phyloP scores from a whole-genome alignment of 2,329 filamentous ascomycete genomes.

The Penicillium sp. region DNA sequence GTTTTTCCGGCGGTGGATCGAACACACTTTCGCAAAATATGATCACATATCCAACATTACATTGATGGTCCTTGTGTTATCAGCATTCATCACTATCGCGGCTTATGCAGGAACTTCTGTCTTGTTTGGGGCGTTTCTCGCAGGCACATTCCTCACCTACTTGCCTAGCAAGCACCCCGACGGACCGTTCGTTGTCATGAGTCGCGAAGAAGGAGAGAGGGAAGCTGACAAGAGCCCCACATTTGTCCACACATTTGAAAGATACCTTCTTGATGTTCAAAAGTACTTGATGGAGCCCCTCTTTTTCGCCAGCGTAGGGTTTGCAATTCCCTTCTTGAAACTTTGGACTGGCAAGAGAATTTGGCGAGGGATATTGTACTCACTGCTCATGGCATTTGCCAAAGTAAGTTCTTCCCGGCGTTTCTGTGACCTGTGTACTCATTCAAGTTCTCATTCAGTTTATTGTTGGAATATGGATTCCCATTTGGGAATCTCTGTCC shows the following conservation, averaged over 20 bases:
- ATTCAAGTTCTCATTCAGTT: conserved; percentile 22
- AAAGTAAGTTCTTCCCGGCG: conserved; percentile 24
- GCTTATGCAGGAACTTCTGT: conserved; percentile 44
- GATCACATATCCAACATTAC: conserved; percentile 40
- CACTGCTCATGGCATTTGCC: conserved; percentile 34
- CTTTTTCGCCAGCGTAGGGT: conserved; percentile 38
- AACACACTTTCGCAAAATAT: conserved; percentile 37
- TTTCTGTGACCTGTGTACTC: no score
- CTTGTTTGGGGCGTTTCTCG: conserved; percentile 44
- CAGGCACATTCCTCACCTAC: conserved; percentile 42
- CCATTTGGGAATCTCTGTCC: conserved; percentile 21
- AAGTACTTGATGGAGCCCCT: conserved; percentile 38
- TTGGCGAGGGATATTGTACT: conserved; percentile 36
- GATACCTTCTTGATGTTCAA: conserved; percentile 41
- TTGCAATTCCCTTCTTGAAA: conserved; percentile 37
- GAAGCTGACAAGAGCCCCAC: conserved; percentile 40
- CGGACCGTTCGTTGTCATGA: conserved; percentile 41
- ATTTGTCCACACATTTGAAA: conserved; percentile 46
- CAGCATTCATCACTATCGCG: conserved; percentile 38
- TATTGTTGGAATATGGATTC: conserved; percentile 35
- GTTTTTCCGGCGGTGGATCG: conserved; percentile 40
- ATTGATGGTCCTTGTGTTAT: conserved; percentile 41
- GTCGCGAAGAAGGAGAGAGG: conserved; percentile 38
- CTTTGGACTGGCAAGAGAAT: conserved; percentile 39
- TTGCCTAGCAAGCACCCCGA: conserved; percentile 42